Conservation (phyloP, 2,329 filamentous ascomycete species). For the Ophiosphaerella herpotricha region DNA sequence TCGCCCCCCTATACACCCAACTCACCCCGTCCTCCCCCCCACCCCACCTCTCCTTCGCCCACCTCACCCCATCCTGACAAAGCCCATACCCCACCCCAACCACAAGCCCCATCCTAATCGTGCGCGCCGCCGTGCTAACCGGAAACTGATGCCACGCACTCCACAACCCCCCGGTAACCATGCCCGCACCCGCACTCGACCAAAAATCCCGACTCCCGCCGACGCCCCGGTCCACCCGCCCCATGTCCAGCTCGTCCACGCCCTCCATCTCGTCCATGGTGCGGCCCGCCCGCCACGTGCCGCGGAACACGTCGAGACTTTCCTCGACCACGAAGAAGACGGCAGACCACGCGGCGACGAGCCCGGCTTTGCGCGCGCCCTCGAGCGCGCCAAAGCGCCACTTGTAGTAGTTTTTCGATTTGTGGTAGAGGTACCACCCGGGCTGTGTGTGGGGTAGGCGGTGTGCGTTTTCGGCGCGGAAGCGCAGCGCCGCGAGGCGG, state of each 20-base stretch:
- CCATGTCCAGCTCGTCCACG: conserved; percentile 40
- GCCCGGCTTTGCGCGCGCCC: conserved; percentile 73
- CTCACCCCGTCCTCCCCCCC: conserved; percentile 49
- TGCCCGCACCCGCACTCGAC: conserved; percentile 79
- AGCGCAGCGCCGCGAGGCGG: conserved; percentile 75
- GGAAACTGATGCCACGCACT: conserved; percentile 85
- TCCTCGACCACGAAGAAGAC: conserved; percentile 84
- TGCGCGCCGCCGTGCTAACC: conserved; percentile 62
- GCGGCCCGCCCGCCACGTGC: conserved; percentile 51
- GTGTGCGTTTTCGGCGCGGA: conserved; percentile 95
- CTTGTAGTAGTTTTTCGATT: conserved; percentile 92
- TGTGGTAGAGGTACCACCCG: conserved; percentile 99
- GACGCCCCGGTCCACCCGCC: conserved; percentile 30
- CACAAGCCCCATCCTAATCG: conserved; percentile 77
- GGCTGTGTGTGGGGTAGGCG: conserved; percentile 80
- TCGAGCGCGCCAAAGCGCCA: conserved; percentile 78
- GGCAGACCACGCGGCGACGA: conserved; percentile 72
- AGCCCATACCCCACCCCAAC: conserved; percentile 81
- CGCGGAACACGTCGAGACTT: conserved; percentile 72
- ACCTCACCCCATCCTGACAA: conserved; percentile 74
- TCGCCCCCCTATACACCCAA: conserved; percentile 49
- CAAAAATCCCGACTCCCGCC: conserved; percentile 66
- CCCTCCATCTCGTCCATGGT: conserved; percentile 43
- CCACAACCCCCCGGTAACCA: conserved; percentile 84
- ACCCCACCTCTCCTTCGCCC: conserved; percentile 71